Base-by-base conservation (phyloP, 768 basidiomycete species). In the Psilocybe cyanescens region DNA sequence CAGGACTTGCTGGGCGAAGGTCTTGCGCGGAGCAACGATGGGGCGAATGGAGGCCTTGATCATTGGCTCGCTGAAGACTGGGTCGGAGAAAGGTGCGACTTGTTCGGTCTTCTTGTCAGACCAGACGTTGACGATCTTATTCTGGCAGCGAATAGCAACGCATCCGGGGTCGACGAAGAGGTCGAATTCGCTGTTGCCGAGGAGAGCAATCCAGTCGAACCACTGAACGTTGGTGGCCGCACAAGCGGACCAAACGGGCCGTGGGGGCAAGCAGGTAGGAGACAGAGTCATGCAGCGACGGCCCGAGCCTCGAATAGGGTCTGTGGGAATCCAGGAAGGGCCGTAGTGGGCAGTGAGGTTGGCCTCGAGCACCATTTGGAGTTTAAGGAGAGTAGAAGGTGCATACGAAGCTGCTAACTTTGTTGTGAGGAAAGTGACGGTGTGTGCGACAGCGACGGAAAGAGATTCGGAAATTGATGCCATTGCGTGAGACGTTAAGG, bases 121-220 rank as follows among this genome's bases (percentile, higher is more conserved):
- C 91, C 91, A 93, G 68, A 93, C 70, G 55, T 85, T 89, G 69
- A 85, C 71, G 58, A 85, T 78, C 68, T 81, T 80, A 46, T 62
- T 56, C 55, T 80, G 81, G 70, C 82, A 79, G 62, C 89, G 89
- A 64, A 91, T 76, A 60, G 88, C 88, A 65, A 94, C 84, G 71
- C 84, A 87, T 62, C 90, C 91, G 64, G 92, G 92, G 72, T 93
- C 89, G 67, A 92, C 83, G 74, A 90, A 89, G 62, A 94, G 82
- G 73, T 93, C 91, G 70, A 93, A 87, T 75, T 90, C 88, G 59
- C 78, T 75, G 65, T 84, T 81, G 9, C 91, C 90, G 49, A 93
- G 83, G 60, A 83, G 78, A 49, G 80, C 67, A 57, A 92, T 90
- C 92, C 92, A 94, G 71, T 90, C 86, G 60, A 87, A 86, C 92